Evolutionary conservation across 2,329 filamentous ascomycete species (phyloP).

Genomic region (Paecilomyces sp.): DNA sequence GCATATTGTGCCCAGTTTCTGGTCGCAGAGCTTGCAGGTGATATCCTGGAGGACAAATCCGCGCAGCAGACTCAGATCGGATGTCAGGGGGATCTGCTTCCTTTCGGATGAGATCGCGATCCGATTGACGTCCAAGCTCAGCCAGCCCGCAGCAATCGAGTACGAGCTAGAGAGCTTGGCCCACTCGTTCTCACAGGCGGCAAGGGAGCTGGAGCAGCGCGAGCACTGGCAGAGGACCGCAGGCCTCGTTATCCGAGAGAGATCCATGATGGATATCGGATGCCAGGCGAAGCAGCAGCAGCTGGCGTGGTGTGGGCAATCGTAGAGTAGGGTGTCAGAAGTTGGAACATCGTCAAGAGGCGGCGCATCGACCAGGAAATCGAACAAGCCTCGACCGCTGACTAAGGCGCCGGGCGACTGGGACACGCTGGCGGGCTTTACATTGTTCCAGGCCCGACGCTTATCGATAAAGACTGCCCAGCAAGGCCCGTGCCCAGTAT

Average conservation of each 20-base stretch:
- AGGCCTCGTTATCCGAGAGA: constrained; percentile 27
- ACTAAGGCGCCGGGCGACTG: background rate
- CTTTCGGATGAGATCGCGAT: constrained; percentile 28
- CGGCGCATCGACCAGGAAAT: background rate
- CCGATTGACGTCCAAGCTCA: constrained; percentile 30
- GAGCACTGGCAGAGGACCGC: constrained; percentile 32
- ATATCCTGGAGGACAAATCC: constrained; percentile 30
- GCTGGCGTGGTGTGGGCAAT: background rate
- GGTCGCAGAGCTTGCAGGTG: constrained; percentile 30
- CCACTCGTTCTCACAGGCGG: constrained; percentile 35
- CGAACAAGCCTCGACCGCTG: background rate
- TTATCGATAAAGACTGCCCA: background rate
- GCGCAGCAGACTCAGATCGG: constrained; percentile 26
- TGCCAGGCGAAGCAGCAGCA: background rate
- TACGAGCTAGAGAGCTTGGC: constrained; percentile 31
- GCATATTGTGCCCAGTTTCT: constrained; percentile 29
- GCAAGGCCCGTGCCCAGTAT: too few relatives aligned
- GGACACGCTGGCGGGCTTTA: background rate
- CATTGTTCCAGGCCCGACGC: background rate
- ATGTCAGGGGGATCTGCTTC: constrained; percentile 29
- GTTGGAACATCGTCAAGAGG: background rate
- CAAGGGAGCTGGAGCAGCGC: constrained; percentile 33
- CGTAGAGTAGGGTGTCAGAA: background rate
- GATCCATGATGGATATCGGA: constrained; percentile 20
- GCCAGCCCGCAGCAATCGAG: constrained; percentile 28